Percentiles rank a stretch among this genome's conserved stretches.
These are phyloP conservation scores for Sambucus nigra DNA, from an alignment of 129 eudicot species.

Conservation along the genomic window DNA sequence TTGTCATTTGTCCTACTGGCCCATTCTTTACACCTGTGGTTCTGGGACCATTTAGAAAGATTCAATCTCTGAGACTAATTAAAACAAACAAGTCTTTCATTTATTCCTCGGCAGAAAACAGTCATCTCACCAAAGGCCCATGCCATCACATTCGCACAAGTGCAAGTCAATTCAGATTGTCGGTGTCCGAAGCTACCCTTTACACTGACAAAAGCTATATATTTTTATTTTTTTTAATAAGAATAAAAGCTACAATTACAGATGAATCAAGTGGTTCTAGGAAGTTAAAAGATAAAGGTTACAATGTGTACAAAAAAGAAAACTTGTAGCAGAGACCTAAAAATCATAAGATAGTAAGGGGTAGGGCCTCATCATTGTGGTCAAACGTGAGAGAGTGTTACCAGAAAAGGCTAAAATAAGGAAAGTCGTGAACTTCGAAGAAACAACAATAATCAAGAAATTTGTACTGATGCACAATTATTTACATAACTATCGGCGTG, in stretches of 20 bases:
- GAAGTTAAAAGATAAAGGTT: background rate
- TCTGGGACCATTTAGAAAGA: slow-evolving; percentile 37
- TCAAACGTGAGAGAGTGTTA: background rate
- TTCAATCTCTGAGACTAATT: slow-evolving; percentile 6
- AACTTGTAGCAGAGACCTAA: background rate
- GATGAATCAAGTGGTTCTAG: background rate
- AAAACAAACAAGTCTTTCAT: slow-evolving; percentile 9
- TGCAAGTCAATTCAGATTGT: background rate
- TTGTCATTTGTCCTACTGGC: slow-evolving; percentile 61
- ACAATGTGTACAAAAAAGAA: background rate
- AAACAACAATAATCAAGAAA: background rate
- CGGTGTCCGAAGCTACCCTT: background rate
- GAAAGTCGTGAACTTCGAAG: background rate
- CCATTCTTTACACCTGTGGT: slow-evolving; percentile 31
- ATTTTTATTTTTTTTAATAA: too few species aligned
- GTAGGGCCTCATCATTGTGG: background rate
- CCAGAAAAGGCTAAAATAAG: background rate
- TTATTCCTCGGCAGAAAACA: background rate
- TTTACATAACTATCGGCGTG: background rate
- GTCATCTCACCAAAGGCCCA: background rate
- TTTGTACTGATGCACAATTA: too few species aligned
- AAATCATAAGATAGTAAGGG: too few species aligned
- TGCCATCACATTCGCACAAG: background rate
- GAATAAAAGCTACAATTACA: background rate
- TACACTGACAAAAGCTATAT: background rate